Evolutionary conservation across 129 eudicot genomes (phyloP).

Genomic region (Chrysanthemum makinoi): DNA sequence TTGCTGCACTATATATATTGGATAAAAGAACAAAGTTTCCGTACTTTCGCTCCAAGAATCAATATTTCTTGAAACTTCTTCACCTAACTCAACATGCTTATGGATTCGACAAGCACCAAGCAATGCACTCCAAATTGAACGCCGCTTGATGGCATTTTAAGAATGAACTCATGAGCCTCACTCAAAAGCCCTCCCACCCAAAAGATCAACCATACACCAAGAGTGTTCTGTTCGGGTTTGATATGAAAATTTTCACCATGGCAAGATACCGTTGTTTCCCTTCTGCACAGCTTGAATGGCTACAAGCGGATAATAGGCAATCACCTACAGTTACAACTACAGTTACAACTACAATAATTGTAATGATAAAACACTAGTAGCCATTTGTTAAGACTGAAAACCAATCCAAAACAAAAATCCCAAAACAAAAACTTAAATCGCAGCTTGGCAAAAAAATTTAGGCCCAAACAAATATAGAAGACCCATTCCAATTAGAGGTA

Average conservation of each 20-base stretch:
- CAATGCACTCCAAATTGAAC: constrained; percentile 79
- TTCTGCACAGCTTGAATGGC: constrained; percentile 80
- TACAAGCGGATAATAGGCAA: constrained; percentile 74
- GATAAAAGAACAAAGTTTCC: constrained; percentile 83
- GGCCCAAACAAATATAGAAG: too few relatives aligned
- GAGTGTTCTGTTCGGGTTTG: constrained; percentile 67
- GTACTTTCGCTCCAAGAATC: constrained; percentile 68
- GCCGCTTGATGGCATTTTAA: constrained; percentile 60
- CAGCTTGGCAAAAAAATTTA: too few relatives aligned
- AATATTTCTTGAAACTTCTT: constrained; percentile 58
- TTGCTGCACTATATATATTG: constrained; percentile 68
- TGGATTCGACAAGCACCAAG: constrained; percentile 84
- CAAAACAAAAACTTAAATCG: too few relatives aligned
- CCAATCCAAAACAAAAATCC: too few relatives aligned
- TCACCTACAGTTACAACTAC: too few relatives aligned
- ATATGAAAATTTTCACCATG: constrained; percentile 54
- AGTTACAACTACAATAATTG: too few relatives aligned
- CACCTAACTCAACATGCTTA: constrained; percentile 59
- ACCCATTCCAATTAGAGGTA: too few relatives aligned
- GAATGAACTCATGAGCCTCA: constrained; percentile 59
- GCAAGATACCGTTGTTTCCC: constrained; percentile 55
- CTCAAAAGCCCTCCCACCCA: constrained; percentile 72
- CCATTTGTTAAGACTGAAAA: too few relatives aligned
- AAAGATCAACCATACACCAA: constrained; percentile 87
- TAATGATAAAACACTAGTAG: too few relatives aligned